Base-by-base conservation (phyloP, 306 rosid species). In the Prosopis cineraria region DNA sequence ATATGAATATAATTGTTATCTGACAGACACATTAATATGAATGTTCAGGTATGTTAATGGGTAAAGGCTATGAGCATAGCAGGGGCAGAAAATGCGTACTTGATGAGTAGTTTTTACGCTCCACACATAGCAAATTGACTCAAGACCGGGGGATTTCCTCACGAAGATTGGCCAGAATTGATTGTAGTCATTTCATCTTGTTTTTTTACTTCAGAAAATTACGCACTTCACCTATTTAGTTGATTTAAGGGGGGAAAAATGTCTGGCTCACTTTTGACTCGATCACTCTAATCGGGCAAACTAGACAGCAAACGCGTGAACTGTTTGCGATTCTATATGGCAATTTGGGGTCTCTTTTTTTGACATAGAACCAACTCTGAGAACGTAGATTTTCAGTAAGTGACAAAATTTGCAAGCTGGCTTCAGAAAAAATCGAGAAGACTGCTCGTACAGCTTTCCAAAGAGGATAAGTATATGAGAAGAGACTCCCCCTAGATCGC, bases 331-430 rank as follows among this genome's bases (percentile, higher is more conserved):
- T 45, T 33, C 30, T 9, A 55, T 56, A 7, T 34, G 25, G 37
- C 75, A 44, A 52, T 8, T 24, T 48, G 72, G 73, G 69, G 25
- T 37, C 22, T 16, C 14, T 25, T 14, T 19, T 75, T 47, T 0
- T 41, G 78, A 62, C 72, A 81, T 79, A 58, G 77, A 56, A 79
- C 78, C 31, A 14, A 13, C 3, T 37, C 44, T 20, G 62, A 70
- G 52, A 19, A 24, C 74, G 39, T 30, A 43, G 4, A 78, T 25
- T 48, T 68, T 60, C 70, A 75, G 34, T 45, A 58, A 66, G 50
- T 66, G 82, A 82, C 82, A 80, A 80, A 59, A 65, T 70, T 39
- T 52, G 79, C 79, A 65, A 84, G 79, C 80, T 72, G 87, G 68
- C 69, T 45, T 79, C n/a, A n/a, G n/a, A n/a, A n/a, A n/a, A n/a